Evolutionary conservation across 352 stramenopile genomes (phyloP).

Genomic region (Phytophthora europaea): DNA sequence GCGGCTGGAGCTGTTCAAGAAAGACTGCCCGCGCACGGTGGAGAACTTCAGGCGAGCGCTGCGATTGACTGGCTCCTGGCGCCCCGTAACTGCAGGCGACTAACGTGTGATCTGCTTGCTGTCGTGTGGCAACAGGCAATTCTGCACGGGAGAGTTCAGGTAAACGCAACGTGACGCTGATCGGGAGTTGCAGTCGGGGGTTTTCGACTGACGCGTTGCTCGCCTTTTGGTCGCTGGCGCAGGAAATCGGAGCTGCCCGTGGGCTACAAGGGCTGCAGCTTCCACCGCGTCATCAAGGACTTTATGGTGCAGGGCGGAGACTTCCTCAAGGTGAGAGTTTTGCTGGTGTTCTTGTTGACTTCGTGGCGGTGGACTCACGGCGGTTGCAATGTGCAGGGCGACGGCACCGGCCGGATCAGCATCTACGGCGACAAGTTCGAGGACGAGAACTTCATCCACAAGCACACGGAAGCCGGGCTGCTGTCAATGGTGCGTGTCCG

Average conservation of each 20-base stretch:
- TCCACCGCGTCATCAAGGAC: conserved; percentile 93
- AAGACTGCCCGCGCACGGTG: conserved; percentile 96
- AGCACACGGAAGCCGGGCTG: conserved; percentile 83
- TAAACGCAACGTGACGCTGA: conserved; percentile 23
- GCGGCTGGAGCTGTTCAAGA: conserved; percentile 97
- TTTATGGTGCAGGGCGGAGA: conserved; percentile 94
- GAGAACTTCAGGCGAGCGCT: conserved; percentile 93
- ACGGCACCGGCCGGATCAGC: conserved; percentile 85
- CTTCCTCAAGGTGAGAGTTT: conserved; percentile 76
- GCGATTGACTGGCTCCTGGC: conserved; percentile 19
- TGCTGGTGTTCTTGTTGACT: conserved; percentile 12
- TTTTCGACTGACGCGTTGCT: conserved; percentile 31
- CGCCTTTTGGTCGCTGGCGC: conserved; percentile 35
- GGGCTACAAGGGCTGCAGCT: conserved; percentile 90
- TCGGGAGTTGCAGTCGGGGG: not conserved
- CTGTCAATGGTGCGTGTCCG: conserved; percentile 77
- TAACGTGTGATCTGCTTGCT: conserved; percentile 14
- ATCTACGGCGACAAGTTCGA: conserved; percentile 92
- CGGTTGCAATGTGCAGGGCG: conserved; percentile 55
- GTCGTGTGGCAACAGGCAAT: conserved; percentile 73
- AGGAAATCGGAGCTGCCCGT: conserved; percentile 87
- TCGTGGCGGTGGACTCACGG: not conserved
- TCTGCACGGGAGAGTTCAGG: conserved; percentile 98
- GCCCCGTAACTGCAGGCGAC: not conserved
- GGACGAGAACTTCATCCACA: conserved; percentile 87